Conservation (phyloP, 2,329 filamentous ascomycete species). For the Xylariomycetidae sp. region DNA sequence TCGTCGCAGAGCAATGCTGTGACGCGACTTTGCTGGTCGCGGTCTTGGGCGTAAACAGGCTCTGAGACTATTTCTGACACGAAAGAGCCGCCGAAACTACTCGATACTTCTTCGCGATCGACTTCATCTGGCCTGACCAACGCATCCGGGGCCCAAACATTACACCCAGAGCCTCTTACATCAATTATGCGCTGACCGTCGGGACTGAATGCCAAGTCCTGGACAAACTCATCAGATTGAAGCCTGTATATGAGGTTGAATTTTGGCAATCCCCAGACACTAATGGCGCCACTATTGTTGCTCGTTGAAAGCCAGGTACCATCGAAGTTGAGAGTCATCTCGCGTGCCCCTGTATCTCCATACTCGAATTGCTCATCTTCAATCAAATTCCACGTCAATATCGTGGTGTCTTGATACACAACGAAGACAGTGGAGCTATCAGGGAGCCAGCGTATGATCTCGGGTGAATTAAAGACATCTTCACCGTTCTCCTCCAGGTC, state of each 20-base stretch:
- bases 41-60: too few relatives aligned
- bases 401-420: constrained; percentile 2
- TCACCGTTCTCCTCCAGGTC: too few relatives aligned
- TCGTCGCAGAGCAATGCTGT: neutral
- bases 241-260: neutral
- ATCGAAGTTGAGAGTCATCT: constrained; percentile 1
- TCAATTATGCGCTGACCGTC: neutral
- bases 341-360: neutral
- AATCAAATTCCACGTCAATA: constrained; percentile 1
- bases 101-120: neutral
- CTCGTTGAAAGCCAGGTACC: constrained; percentile 2
- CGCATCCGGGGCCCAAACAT: constrained; percentile 2
- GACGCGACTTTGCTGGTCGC: too few relatives aligned
- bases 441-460: too few relatives aligned
- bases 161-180: constrained; percentile 1
- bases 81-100: too few relatives aligned
- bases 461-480: too few relatives aligned
- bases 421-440: too few relatives aligned
- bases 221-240: neutral
- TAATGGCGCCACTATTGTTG: neutral
- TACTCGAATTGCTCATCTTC: constrained; percentile 2
- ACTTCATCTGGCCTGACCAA: neutral
- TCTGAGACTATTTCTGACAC: too few relatives aligned
- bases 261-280: constrained; percentile 1
- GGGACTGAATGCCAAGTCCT: too few relatives aligned